Evolutionary conservation across 176 grass and related monocot genomes (phyloP), one percentile per base, ranked within the genome.

Genomic region (Poa pratensis): DNA sequence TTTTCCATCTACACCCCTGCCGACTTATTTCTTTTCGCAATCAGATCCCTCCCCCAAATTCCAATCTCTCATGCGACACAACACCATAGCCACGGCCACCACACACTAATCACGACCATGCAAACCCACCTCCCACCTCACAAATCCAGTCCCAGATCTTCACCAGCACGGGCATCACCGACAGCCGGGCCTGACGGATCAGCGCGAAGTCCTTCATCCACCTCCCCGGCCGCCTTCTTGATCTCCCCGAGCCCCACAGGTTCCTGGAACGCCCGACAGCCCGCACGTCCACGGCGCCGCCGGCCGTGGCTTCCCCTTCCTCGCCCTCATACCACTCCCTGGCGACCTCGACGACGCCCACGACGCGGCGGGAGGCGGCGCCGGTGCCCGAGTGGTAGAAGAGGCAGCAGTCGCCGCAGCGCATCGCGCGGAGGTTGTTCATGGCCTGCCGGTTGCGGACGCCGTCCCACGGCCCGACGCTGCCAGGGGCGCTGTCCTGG

Each of bases 341-440:
- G 27, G 49, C 69, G 75, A 98, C 91, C 85, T 83, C 86, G 26
- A 94, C 93, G 24, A 95, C 84, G 40, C 91, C 91, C 66, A 98
- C 87, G 74, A 98, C 82, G 49, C 86, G 81, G 34, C 93, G 89
- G 11, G 81, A 77, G 37, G 93, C 77, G 1, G 90, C 53, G n/a
- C 84, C 92, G 2, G 87, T 74, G 65, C 89, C 89, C 12, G 94
- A 94, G 87, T 94, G 94, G 75, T 97, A 97, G 90, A 97, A 97
- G 35, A 97, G 92, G 83, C 89, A 97, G 5, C 68, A 76, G 58
- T 94, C 92, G 0, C 85, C 90, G 5, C 12, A 12, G 17, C 89
- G 94, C 94, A 97, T 97, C 80, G 91, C 86, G 69, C 89, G 90
- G 76, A 94, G 92, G 77, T 80, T 39, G 68, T 92, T 94, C 14